Evolutionary conservation across 305 asterid species (phyloP).

Genomic region (Solanum hybrid): DNA sequence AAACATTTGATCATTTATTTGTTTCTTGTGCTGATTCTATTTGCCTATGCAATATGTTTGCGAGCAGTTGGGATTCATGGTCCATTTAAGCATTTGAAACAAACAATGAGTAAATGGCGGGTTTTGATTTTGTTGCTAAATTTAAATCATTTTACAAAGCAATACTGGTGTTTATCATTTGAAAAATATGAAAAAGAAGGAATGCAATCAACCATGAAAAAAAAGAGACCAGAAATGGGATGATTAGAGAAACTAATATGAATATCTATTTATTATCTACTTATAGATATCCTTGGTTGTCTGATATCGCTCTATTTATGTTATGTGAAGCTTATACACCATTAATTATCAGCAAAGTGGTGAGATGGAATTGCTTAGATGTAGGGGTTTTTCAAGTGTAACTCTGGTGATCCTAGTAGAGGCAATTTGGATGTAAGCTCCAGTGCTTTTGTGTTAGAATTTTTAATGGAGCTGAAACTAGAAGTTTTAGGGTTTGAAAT

Average conservation of each 20-base stretch:
- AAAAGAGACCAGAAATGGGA: not conserved
- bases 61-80: not conserved
- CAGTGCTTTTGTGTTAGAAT: not conserved
- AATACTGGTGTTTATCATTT: not conserved
- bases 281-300: not conserved
- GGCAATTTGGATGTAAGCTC: not conserved
- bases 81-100: not conserved
- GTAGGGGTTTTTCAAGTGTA: not conserved
- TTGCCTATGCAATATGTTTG: not conserved
- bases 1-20: not conserved
- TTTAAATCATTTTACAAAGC: not conserved
- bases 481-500: not conserved
- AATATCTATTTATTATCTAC: not conserved
- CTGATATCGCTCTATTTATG: not conserved
- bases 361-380: not conserved
- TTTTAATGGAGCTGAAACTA: not conserved
- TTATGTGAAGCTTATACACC: not conserved
- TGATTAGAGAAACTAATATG: not conserved
- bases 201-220: not conserved
- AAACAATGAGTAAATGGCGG: not conserved
- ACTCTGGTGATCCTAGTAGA: not conserved
- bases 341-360: not conserved
- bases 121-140: not conserved
- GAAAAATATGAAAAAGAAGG: not conserved
- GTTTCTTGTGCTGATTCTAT: no score